These are phyloP conservation scores for Cicer arietinum DNA, from an alignment of 306 rosid species.

Conservation along the genomic window DNA sequence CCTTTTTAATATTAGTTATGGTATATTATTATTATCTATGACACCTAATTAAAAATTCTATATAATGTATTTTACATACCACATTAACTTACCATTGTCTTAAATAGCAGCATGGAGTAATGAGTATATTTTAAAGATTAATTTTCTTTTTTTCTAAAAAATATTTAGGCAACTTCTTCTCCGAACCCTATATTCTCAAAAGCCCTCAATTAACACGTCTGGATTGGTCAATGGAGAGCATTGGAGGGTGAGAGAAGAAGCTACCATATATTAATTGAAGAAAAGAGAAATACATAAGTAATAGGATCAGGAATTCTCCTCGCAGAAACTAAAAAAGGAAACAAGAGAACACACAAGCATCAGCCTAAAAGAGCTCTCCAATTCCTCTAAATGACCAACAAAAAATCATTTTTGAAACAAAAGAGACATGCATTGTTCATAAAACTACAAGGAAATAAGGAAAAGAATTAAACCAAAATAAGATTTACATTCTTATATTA, in stretches of 20 bases:
- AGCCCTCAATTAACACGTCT: too few species aligned
- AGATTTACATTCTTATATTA: slow-evolving; percentile 15
- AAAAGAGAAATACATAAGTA: slow-evolving; percentile 30
- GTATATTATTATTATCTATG: slow-evolving; percentile 14
- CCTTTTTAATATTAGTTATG: slow-evolving; percentile 14
- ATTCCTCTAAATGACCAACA: background rate
- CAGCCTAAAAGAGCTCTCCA: slow-evolving; percentile 8
- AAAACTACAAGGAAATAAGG: slow-evolving; percentile 25
- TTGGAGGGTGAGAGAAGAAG: too few species aligned
- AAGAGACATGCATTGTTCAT: slow-evolving; percentile 13
- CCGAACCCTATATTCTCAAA: too few species aligned
- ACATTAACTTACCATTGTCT: background rate
- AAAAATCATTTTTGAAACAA: background rate
- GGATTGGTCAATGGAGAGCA: too few species aligned
- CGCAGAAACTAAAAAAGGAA: slow-evolving; percentile 3
- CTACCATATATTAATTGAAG: background rate
- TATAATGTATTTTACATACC: slow-evolving; percentile 21
- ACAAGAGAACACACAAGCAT: slow-evolving; percentile 7
- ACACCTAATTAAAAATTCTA: background rate
- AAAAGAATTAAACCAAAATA: background rate
- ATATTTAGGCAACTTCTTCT: background rate
- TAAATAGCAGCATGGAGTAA: background rate
- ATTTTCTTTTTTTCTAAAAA: background rate
- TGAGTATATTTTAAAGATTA: background rate
- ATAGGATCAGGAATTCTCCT: slow-evolving; percentile 25